Base-by-base conservation (phyloP, 768 basidiomycete species). In the Suillus bovinus region DNA sequence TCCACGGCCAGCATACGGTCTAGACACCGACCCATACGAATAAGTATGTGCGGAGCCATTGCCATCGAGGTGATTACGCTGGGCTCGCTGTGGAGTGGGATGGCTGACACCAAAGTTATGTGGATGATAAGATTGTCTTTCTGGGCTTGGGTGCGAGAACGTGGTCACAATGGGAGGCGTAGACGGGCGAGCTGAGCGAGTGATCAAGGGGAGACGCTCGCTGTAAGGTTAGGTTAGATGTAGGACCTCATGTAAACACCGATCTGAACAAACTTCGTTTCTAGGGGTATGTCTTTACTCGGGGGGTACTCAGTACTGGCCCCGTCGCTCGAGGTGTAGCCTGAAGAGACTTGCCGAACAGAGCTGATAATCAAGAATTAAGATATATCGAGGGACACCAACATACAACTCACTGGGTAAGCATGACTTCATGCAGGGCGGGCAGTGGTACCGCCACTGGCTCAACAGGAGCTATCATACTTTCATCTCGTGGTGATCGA, bases 121-220 rank as follows among this genome's bases (percentile, higher is more conserved):
- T n/a, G 60, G 24, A 22, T 65, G 74, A 34, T 71, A 76, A 2
- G 73, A 60, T 2, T 68, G 63, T 8, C 59, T 63, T 17, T 73
- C 71, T 11, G 58, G 59, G 2, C 64, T 68, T 17, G 63, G 68
- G 9, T 54, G 31, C 17, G 61, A 65, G 63, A 61, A 73, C 36
- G 47, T 64, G 59, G 73, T 76, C 39, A 66, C 62, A 53, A 72
- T 70, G 1, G 59, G 68, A 4, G 75, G 72, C 0, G 77, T 76
- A 2, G 72, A 61, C 0, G 76, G 73, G 13, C 74, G 71, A 13
- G 6, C 20, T 36, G 17, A 24, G 20, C 77, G 76, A 38, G 34
- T 5, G 11, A 87, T 78, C 13, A 88, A 77, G 3, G 87, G 86
- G 14, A 75, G 78, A 0, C 78, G 77, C 74, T 88, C 87, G 64